phyloP scores from a whole-genome alignment of 805 yeast genomes.

The Jamesozyma hellenica region DNA sequence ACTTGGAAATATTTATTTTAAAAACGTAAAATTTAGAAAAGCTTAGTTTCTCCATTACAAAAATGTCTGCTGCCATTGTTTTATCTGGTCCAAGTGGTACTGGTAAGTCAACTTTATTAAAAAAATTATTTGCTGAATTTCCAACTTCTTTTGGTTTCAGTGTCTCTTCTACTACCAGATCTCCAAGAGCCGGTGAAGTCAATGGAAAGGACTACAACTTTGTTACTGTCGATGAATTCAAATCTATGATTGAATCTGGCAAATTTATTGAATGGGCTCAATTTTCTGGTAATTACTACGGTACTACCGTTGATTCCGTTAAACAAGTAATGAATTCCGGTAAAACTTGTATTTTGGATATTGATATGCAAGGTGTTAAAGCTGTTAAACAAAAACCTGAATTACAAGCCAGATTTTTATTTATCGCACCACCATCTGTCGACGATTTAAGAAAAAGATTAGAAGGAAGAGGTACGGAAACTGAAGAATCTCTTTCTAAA shows the following conservation, averaged over 20 bases:
- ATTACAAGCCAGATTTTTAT: constrained; percentile 75
- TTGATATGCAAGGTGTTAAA: constrained; percentile 98
- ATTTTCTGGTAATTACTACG: constrained; percentile 95
- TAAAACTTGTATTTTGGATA: constrained; percentile 82
- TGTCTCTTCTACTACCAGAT: constrained; percentile 78
- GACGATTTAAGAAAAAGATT: constrained; percentile 69
- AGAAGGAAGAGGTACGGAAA: constrained; percentile 89
- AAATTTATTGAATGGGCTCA: constrained; percentile 96
- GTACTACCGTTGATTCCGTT: constrained; percentile 83
- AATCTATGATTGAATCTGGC: constrained; percentile 57
- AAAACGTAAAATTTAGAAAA: no score
- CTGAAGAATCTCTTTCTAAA: constrained; percentile 71
- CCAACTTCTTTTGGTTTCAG: constrained; percentile 91
- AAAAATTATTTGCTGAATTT: constrained; percentile 79
- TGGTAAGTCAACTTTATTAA: constrained; percentile 90
- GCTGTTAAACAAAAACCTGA: constrained; percentile 66
- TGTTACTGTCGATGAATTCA: constrained; percentile 68
- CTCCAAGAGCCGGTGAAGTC: constrained; percentile 84
- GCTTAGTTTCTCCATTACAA: no score
- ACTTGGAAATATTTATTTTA: no score
- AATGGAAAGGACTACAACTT: constrained; percentile 88
- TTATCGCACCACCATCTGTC: constrained; percentile 86
- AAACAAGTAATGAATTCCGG: constrained; percentile 46
- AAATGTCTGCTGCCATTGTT: constrained; percentile 68
- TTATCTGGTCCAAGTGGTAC: constrained; percentile 95